phyloP scores from a whole-genome alignment of 768 basidiomycete genomes.

The Naganishia randhawae region DNA sequence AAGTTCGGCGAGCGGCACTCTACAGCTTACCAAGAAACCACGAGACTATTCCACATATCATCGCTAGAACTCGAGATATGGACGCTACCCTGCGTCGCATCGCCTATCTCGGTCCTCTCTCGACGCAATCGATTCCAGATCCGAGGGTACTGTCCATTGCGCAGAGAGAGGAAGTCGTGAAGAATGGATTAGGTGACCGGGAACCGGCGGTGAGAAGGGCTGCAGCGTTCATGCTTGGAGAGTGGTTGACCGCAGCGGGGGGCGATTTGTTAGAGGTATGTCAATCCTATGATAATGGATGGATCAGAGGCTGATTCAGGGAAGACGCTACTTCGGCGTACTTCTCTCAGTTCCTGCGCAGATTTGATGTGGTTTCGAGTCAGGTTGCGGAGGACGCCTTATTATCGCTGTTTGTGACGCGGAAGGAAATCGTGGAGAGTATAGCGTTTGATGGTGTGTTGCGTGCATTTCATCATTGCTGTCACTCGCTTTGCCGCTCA shows the following conservation, averaged over 20 bases:
- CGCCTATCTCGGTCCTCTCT: conserved; percentile 64
- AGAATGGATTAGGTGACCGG: conserved; percentile 80
- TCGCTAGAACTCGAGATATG: conserved; percentile 73
- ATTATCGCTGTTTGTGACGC: conserved; percentile 64
- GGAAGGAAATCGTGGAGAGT: conserved; percentile 63
- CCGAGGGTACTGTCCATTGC: conserved; percentile 64
- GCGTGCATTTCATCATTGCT: too few relatives aligned
- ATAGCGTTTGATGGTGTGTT: conserved; percentile 67
- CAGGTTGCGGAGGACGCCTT: conserved; percentile 70
- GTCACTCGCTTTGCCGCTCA: too few relatives aligned
- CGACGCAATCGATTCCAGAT: conserved; percentile 60
- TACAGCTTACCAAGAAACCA: conserved; percentile 64
- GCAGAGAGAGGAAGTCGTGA: conserved; percentile 73
- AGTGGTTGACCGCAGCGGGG: conserved; percentile 64
- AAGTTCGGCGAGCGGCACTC: conserved; percentile 77
- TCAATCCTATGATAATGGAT: conserved; percentile 59
- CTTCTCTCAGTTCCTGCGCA: conserved; percentile 48
- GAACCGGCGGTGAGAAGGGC: conserved; percentile 69
- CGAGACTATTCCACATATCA: conserved; percentile 62
- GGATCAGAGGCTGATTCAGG: conserved; percentile 56
- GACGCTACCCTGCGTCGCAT: conserved; percentile 71
- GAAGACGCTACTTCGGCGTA: too few relatives aligned
- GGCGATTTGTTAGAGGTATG: conserved; percentile 19
- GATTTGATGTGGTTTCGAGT: conserved; percentile 47
- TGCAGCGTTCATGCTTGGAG: conserved; percentile 65